Evolutionary conservation across 2,329 filamentous ascomycete species (phyloP), one percentile per base, ranked within the genome.

Genomic region (Fusarium staphyleae): DNA sequence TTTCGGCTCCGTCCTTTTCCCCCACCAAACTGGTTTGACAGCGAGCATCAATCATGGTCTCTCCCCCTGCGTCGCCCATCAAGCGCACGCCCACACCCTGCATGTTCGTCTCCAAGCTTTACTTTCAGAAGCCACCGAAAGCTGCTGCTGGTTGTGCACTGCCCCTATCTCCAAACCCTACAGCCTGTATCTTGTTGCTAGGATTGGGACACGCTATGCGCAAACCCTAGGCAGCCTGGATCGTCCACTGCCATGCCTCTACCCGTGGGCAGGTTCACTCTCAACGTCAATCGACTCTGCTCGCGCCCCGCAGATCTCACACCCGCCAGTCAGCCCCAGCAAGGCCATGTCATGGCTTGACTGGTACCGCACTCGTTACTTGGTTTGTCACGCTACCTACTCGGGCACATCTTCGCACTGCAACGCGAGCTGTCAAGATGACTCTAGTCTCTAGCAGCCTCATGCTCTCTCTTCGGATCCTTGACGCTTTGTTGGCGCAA

Each of bases 271-370:
- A 55, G 51, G 55, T 45, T 45, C 46, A 53, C 42, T 48, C 18
- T 26, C 48, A 40, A 24, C 30, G 28, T 40, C 48, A 52, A 45
- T 34, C 40, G 29, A 15, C 42, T n/a, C n/a, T 55, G 32, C 35
- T 34, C 43, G 13, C 33, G 44, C 47, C 49, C 49, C 54, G 50
- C 41, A 35, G 46, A 43, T 42, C 44, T 47, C 34, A 24, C 41
- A 43, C 44, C 44, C 53, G 59, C 67, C 64, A 66, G 13, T n/a
- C 28, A 24, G 64, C 64, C 64, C 51, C 57, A 46, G 48, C 45
- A 54, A 55, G 57, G 55, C 57, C 52, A 66, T 65, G 58, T 44
- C 52, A 48, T 54, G 40, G 52, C 49, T 18, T 39, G 29, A 22
- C 22, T 16, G 10, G 14, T 16, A 30, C 46, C 32, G 26, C 32